phyloP scores from a whole-genome alignment of 140 eudicot species.

The Stevia rebaudiana region DNA sequence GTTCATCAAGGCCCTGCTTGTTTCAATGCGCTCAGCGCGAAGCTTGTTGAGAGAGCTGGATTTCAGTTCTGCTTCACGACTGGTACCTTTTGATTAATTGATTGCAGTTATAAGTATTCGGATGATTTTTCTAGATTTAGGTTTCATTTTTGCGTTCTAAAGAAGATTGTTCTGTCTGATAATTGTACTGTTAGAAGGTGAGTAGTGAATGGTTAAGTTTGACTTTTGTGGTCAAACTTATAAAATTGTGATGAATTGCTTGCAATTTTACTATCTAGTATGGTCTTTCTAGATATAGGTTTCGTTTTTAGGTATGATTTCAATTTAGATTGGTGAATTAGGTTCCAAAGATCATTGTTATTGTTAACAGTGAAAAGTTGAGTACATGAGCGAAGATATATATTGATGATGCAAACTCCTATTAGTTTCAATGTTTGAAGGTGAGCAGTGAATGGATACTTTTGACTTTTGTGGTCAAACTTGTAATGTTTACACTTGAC shows the following conservation, averaged over 20 bases:
- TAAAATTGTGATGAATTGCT: background rate
- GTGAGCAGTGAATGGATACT: background rate
- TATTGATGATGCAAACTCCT: background rate
- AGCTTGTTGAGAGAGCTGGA: slow-evolving; percentile 71
- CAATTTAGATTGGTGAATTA: background rate
- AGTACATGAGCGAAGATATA: background rate
- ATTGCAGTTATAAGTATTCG: background rate
- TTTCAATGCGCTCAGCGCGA: slow-evolving; percentile 87
- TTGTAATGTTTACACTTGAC: background rate
- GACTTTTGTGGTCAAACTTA: background rate
- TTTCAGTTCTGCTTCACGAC: slow-evolving; percentile 77
- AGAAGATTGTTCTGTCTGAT: background rate
- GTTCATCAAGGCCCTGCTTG: slow-evolving; percentile 90
- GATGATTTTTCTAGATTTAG: background rate
- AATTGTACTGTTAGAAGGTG: too few species aligned
- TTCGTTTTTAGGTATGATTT: background rate
- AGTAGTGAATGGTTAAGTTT: background rate
- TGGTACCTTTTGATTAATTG: slow-evolving; percentile 36
- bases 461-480: background rate
- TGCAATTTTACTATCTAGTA: background rate
- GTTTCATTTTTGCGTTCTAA: background rate
- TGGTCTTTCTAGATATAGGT: background rate
- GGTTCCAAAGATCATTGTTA: background rate
- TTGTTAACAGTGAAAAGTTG: background rate
- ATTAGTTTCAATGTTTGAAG: background rate